Evolutionary conservation across 208 protist species (phyloP).

Genomic region (Trypanosoma caninum): DNA sequence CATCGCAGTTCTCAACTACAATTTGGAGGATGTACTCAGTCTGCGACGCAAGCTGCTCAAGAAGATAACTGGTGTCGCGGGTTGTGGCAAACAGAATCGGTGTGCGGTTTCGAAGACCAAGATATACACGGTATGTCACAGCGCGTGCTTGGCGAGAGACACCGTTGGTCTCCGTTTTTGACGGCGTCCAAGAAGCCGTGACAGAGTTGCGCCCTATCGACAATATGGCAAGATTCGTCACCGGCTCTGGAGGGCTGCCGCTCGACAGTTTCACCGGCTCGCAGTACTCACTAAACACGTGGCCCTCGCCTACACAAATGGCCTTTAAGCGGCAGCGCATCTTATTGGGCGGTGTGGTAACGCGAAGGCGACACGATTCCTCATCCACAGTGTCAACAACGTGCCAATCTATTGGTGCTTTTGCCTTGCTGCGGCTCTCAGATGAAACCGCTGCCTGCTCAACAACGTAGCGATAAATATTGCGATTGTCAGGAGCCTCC

Average conservation of each 20-base stretch:
- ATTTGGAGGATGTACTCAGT: constrained; percentile 83
- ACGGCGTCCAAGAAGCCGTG: constrained; percentile 67
- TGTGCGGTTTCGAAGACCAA: constrained; percentile 33
- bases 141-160: constrained; percentile 4
- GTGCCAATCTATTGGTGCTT: constrained; percentile 51
- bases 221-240: constrained; percentile 49
- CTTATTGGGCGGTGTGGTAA: constrained; percentile 44
- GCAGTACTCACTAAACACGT: constrained; percentile 70
- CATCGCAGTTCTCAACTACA: constrained; percentile 73
- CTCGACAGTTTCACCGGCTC: constrained; percentile 62
- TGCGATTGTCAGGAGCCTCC: constrained; percentile 34
- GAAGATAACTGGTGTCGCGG: constrained; percentile 32
- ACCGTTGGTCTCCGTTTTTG: constrained; percentile 28
- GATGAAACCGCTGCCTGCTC: constrained; percentile 44
- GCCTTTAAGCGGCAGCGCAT: constrained; percentile 86
- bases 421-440: constrained; percentile 18
- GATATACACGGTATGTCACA: constrained; percentile 58
- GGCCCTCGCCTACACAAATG: constrained; percentile 28
- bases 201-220: constrained; percentile 53
- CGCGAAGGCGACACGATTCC: constrained; percentile 63
- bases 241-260: constrained; percentile 78
- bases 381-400: constrained; percentile 72
- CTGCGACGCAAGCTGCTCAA: constrained; percentile 60
- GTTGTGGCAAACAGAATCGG: constrained; percentile 32
- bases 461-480: constrained; percentile 72